Evolutionary conservation across 176 grass and related monocot species (phyloP), one percentile per base, ranked within the genome.

Genomic region (Thalia dealbata): DNA sequence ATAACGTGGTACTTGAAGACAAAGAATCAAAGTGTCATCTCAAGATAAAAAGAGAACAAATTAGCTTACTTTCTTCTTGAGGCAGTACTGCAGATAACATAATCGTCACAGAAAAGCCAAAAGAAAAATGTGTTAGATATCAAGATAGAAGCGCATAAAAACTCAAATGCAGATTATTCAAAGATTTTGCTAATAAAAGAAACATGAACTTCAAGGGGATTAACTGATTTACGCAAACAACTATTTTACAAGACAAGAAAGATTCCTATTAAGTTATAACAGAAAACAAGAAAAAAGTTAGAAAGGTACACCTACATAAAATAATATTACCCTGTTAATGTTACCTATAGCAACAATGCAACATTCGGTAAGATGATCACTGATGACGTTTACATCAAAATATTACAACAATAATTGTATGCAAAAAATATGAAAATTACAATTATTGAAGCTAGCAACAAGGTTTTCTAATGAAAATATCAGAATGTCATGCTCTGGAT

Each of bases 1-100:
- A 38, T 38, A 4, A 38, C 32, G 4, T 38, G 32, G 32, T 67
- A 24, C 1, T 30, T 9, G n/a, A 67, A 41, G 38, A 67, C 14
- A 41, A 41, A 19, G 38, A 21, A n/a, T 41, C 16, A 21, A n/a
- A n/a, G 7, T 21, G 6, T 61, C 23, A 27, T 63, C 7, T 14
- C 60, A 82, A 82, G 58, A 18, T 29, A 75, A 78, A 28, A 6
- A 44, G 61, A 71, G 27, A 76, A 44, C 52, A 89, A 51, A 13
- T 64, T 46, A 78, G 43, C 95, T 99, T 93, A 99, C 95, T 99
- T 93, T 87, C 89, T 91, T 99, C 95, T 75, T 91, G 85, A 26
- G 90, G 90, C 63, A 99, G 87, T 38, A 88, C 95, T 99, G 87
- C 11, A 77, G 72, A 84, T 81, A 58, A 68, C 70, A 73, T 81